These are phyloP conservation scores for Fusarium paranaense DNA, from an alignment of 2,329 filamentous ascomycete species.

Conservation along the genomic window DNA sequence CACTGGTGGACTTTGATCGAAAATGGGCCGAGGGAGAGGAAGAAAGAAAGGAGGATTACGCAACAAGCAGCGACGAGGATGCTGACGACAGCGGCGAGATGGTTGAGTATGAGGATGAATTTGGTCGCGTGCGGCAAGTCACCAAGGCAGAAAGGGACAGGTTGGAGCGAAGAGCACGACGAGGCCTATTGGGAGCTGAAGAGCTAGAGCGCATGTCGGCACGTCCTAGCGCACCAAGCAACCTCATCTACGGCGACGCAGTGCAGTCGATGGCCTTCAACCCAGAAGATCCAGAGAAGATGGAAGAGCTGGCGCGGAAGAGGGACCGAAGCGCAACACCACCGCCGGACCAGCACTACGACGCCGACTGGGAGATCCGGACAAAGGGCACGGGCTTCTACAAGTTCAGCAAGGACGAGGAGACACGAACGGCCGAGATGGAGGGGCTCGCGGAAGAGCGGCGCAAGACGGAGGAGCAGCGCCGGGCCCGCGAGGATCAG, in stretches of 20 bases:
- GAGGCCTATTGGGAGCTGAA: conserved; percentile 65
- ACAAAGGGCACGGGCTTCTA: conserved; percentile 93
- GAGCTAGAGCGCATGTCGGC: conserved; percentile 78
- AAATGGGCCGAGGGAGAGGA: conserved; percentile 85
- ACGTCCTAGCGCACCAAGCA: conserved; percentile 72
- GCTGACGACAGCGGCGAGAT: conserved; percentile 66
- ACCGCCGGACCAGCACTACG: conserved; percentile 85
- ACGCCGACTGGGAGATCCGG: conserved; percentile 84
- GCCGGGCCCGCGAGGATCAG: conserved; percentile 66
- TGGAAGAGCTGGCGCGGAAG: conserved; percentile 82
- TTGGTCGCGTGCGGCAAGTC: conserved; percentile 82
- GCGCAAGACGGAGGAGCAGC: conserved; percentile 73
- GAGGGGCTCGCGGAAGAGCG: conserved; percentile 75
- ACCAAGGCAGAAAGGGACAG: conserved; percentile 76
- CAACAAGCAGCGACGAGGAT: conserved; percentile 52
- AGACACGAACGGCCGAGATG: conserved; percentile 77
- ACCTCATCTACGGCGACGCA: conserved; percentile 86
- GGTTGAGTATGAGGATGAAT: conserved; percentile 93
- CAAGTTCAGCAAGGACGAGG: conserved; percentile 84
- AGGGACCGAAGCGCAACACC: conserved; percentile 85
- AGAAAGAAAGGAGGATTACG: conserved; percentile 70
- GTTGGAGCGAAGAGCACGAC: conserved; percentile 65
- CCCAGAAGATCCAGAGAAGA: conserved; percentile 76
- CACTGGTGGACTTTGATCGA: conserved; percentile 91
- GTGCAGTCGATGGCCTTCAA: conserved; percentile 88